These are phyloP conservation scores for Begonia masoniana DNA, from an alignment of 306 rosid species.

Conservation along the genomic window DNA sequence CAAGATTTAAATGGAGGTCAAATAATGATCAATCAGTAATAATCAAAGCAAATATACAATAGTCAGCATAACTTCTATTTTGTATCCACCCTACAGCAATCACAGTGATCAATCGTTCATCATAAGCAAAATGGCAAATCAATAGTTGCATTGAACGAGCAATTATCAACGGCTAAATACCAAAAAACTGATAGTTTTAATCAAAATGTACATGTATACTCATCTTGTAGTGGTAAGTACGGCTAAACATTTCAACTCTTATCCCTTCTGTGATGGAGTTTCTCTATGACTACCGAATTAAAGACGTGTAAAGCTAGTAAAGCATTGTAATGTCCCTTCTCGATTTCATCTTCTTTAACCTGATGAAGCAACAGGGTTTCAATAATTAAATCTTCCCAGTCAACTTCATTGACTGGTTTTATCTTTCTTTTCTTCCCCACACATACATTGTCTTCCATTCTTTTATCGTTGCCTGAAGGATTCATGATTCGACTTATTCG, in stretches of 20 bases:
- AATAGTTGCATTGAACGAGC: too few relatives aligned
- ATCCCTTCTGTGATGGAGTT: not conserved
- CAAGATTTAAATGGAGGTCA: too few relatives aligned
- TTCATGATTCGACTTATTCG: constrained; percentile 41
- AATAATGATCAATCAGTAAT: too few relatives aligned
- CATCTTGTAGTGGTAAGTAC: not conserved
- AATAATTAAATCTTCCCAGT: constrained; percentile 76
- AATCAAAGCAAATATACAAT: too few relatives aligned
- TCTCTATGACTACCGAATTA: constrained; percentile 25
- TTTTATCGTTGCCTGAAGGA: constrained; percentile 19
- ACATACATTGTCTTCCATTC: constrained; percentile 5
- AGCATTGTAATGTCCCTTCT: constrained; percentile 68
- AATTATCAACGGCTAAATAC: too few relatives aligned
- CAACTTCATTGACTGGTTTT: constrained; percentile 18
- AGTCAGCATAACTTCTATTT: too few relatives aligned
- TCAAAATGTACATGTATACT: not conserved
- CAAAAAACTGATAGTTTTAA: too few relatives aligned
- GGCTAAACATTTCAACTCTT: too few relatives aligned
- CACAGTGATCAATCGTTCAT: too few relatives aligned
- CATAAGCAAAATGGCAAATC: too few relatives aligned
- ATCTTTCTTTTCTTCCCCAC: constrained; percentile 33
- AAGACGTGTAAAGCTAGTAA: constrained; percentile 57
- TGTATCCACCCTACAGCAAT: too few relatives aligned
- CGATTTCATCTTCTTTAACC: constrained; percentile 69
- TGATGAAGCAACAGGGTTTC: constrained; percentile 69